Base-by-base conservation (phyloP, 208 protist genomes). In the Leptomonas seymouri region DNA sequence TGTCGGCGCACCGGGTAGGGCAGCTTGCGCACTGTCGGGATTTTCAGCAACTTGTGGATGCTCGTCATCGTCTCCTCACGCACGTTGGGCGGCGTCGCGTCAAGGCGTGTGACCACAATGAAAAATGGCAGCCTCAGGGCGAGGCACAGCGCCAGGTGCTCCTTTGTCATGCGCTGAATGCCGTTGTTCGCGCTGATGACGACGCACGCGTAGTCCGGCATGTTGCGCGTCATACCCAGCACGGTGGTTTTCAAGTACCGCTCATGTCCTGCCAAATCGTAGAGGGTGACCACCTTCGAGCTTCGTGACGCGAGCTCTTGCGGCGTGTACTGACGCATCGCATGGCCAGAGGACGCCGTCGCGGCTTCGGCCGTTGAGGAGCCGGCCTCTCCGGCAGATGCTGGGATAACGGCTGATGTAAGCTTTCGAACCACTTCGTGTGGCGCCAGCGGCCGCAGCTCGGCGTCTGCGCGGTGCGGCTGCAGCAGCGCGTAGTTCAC, bases 191-290 rank as follows among this genome's bases (percentile, higher is more conserved):
- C 91, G 63, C 91, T 95, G 49, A 98, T 81, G 12, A 97, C 90
- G 58, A 98, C 80, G 71, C 97, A 98, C n/a, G 86, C 87, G 82
- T 98, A 99, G 80, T 99, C 97, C 0, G 97, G 97, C 55, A 88
- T 77, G 67, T 90, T 94, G 41, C 97, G 94, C n/a, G 98, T 99
- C 89, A 99, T 97, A 16, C 98, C 98, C 39, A 93, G 90, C 30
- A 99, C 89, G 1, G 98, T 99, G 4, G 98, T 99, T 76, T 99
- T 99, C 23, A 99, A 86, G 76, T 99, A 99, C 44, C 89, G 87
- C 73, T 99, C 97, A 69, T 99, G 98, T 3, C 98, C 98, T 1
- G 98, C 98, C 4, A 99, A 81, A 80, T 99, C 98, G 56, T 99
- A 97, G 36, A 99, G 90, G 12, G 93, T 99, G 18, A 99, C 69